Base-by-base conservation (phyloP, 164 flowering plant genomes). In the Amborella trichopoda region DNA sequence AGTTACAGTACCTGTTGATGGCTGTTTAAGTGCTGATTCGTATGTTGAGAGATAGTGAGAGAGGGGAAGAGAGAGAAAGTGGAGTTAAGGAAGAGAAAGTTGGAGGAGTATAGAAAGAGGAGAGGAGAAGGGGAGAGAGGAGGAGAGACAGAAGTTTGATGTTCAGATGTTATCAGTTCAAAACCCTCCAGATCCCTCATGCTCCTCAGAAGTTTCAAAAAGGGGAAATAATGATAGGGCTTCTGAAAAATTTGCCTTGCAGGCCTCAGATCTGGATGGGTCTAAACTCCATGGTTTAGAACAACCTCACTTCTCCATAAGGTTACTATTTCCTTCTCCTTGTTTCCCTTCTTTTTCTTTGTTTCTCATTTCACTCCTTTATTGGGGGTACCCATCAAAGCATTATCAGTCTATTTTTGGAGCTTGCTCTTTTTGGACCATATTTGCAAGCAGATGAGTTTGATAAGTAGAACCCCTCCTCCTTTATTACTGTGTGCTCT, bases 81-180 rank as follows among this genome's bases (percentile, higher is more conserved):
- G 69, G 68, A 73, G 71, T 60, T 61, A 67, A 54, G 74, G 60
- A 78, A n/a, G n/a, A n/a, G 66, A 70, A 9, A 79, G 44, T 58
- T 57, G 38, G 14, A 38, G 17, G 41, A 22, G 8, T 9, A 10
- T 8, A 30, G 34, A 30, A 14, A 30, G 34, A 14, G 14, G 34
- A 30, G 34, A 30, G 14, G 14, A 14, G 34, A 30, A 30, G 14
- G 14, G 34, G 34, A 30, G 34, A 68, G 69, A 69, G 73, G 71
- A 62, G 63, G 67, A 54, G 74, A 60, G 80, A n/a, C n/a, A n/a
- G 66, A 70, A 9, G 80, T 44, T 58, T 57, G 38, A 48, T 8
- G 74, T 56, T 71, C 95, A 80, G 95, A 86, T 87, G 93, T 80
- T 83, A 73, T 80, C 93, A 85, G 37, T 61, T 77, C 81, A 76